phyloP scores from a whole-genome alignment of 148 eudicot species.

The Vaccinium corymbosum region DNA sequence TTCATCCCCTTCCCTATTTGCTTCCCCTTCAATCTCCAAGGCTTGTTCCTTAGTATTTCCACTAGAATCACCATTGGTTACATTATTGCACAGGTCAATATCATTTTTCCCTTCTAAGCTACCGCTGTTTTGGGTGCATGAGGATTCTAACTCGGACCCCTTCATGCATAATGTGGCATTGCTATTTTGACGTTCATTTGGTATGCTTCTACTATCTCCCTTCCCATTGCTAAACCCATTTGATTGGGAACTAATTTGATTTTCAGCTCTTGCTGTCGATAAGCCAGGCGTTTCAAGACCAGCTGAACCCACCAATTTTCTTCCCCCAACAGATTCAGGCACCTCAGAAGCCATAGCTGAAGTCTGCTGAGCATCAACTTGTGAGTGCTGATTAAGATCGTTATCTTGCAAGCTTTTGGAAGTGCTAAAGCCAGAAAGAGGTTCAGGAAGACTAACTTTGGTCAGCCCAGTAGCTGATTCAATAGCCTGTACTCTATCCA shows the following conservation, averaged over 20 bases:
- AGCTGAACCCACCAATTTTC: constrained; percentile 34
- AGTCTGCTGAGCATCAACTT: constrained; percentile 29
- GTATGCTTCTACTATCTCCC: constrained; percentile 30
- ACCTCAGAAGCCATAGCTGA: constrained; percentile 16
- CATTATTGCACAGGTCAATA: constrained; percentile 33
- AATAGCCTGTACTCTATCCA: constrained; percentile 38
- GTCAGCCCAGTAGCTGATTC: constrained; percentile 29
- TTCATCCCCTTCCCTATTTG: constrained; percentile 34
- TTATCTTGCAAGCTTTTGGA: constrained; percentile 34
- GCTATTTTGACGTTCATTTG: constrained; percentile 33
- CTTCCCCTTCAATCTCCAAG: constrained; percentile 28
- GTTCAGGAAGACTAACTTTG: constrained; percentile 28
- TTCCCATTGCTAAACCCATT: constrained; percentile 38
- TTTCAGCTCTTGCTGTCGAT: constrained; percentile 31
- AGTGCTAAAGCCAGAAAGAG: constrained; percentile 27
- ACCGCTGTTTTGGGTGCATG: constrained; percentile 42
- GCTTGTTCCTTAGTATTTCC: constrained; percentile 37
- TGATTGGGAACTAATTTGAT: constrained; percentile 31
- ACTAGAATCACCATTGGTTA: constrained; percentile 40
- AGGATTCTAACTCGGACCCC: constrained; percentile 66
- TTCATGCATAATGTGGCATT: constrained; percentile 28
- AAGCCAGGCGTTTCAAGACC: constrained; percentile 34
- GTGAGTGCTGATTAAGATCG: constrained; percentile 27
- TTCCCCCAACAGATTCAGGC: constrained; percentile 18
- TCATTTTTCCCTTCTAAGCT: constrained; percentile 47